Evolutionary conservation across 1,139 yeast genomes (phyloP).

Genomic region (Sugiyamaella japonica): DNA sequence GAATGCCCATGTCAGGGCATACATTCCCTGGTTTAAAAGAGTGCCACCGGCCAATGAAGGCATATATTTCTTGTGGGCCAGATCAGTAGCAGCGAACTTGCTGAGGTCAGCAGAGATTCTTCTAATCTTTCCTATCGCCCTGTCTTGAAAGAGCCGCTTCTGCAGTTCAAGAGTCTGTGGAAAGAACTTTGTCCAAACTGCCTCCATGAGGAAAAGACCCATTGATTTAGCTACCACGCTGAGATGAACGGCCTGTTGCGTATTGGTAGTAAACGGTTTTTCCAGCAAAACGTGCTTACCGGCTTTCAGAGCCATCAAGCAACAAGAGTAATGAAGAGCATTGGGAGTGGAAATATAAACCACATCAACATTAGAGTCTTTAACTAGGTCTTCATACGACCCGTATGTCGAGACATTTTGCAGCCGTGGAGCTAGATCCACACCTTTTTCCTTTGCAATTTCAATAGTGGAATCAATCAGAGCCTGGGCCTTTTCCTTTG

Average conservation of each 20-base stretch:
- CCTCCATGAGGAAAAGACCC: constrained; percentile 56
- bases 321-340: constrained; percentile 52
- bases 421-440: constrained; percentile 6
- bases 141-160: constrained; percentile 44
- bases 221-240: constrained; percentile 48
- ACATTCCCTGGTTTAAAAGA: constrained; percentile 58
- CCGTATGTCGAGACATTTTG: constrained; percentile 31
- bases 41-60: constrained; percentile 60
- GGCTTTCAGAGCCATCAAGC: constrained; percentile 48
- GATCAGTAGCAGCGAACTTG: constrained; percentile 38
- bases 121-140: constrained; percentile 50
- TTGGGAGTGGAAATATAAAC: constrained; percentile 62
- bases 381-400: constrained; percentile 43
- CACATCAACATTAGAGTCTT: constrained; percentile 48
- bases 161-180: constrained; percentile 48
- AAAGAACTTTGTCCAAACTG: constrained; percentile 62
- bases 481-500: constrained; percentile 25
- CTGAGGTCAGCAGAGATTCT: constrained; percentile 46
- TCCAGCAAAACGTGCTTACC: constrained; percentile 59
- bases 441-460: constrained; percentile 5
- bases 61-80: constrained; percentile 30
- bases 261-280: constrained; percentile 57
- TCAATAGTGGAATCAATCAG: constrained; percentile 9
- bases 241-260: constrained; percentile 48
- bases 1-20: constrained; percentile 49